Percentiles rank a stretch among this genome's conserved stretches.
phyloP scores from a whole-genome alignment of 495 filamentous ascomycete species.

The Daldinia vernicosa region DNA sequence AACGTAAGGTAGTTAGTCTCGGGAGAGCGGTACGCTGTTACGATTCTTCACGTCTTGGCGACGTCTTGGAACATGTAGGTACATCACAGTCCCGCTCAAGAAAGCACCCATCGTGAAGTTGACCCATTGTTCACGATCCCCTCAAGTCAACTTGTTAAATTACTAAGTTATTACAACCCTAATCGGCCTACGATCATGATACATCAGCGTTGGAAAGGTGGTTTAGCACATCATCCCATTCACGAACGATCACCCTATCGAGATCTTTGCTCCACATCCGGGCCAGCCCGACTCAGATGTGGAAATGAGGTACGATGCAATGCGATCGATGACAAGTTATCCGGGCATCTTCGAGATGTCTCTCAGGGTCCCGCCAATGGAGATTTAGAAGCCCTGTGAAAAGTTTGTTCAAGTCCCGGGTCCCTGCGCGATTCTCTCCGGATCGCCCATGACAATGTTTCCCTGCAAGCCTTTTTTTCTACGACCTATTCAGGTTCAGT shows the following conservation, averaged over 20 bases:
- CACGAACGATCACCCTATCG: constrained; percentile 31
- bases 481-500: constrained; percentile 38
- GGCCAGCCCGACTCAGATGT: constrained; percentile 24
- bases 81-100: constrained; percentile 21
- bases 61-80: constrained; percentile 23
- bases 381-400: constrained; percentile 25
- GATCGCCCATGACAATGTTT: constrained; percentile 41
- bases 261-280: constrained; percentile 33
- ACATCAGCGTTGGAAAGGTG: constrained; percentile 13
- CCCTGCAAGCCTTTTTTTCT: constrained; percentile 28
- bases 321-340: constrained; percentile 28
- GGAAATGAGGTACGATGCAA: constrained; percentile 24
- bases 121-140: constrained; percentile 26
- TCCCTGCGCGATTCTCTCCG: constrained; percentile 45
- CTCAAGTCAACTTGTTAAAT: not conserved
- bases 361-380: constrained; percentile 43
- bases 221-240: constrained; percentile 23
- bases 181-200: constrained; percentile 22
- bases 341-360: constrained; percentile 24
- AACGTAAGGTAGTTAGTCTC: constrained; percentile 39
- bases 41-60: constrained; percentile 37
- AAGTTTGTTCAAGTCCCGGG: constrained; percentile 35
- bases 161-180: not conserved
- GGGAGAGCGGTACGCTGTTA: constrained; percentile 43
- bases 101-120: constrained; percentile 18